phyloP scores from a whole-genome alignment of 306 rosid species.

The Pyrus communis region DNA sequence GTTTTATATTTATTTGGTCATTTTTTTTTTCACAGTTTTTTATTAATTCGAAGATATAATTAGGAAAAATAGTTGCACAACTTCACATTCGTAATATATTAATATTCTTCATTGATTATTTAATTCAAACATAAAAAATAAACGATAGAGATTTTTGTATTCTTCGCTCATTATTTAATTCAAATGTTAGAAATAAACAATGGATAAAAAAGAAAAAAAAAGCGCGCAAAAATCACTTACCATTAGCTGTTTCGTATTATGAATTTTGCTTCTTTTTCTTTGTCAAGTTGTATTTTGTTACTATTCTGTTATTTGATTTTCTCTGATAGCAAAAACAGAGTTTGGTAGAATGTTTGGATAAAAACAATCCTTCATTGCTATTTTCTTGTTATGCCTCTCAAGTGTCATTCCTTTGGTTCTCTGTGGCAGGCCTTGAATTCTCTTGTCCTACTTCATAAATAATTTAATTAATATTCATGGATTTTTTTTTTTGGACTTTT shows the following conservation, averaged over 20 bases:
- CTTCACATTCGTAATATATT: no score
- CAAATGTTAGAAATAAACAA: no score
- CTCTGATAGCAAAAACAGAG: constrained; percentile 5
- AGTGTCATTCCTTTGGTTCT: not conserved
- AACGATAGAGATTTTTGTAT: no score
- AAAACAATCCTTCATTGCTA: not conserved
- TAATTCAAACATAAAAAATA: not conserved
- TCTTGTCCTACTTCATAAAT: not conserved
- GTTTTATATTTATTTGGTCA: not conserved
- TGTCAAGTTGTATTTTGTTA: not conserved
- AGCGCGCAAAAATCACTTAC: no score
- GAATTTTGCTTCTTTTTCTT: not conserved
- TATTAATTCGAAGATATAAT: no score
- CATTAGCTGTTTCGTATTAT: not conserved
- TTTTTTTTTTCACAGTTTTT: not conserved
- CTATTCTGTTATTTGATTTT: not conserved
- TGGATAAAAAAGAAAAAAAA: no score
- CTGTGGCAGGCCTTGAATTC: not conserved
- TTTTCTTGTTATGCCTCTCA: not conserved
- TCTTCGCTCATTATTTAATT: not conserved
- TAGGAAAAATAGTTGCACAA: no score
- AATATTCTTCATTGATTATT: no score
- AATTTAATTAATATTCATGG: not conserved
- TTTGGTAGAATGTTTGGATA: not conserved
- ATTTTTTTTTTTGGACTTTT: not conserved